Evolutionary conservation across 768 basidiomycete species (phyloP), one percentile per base, ranked within the genome.

Genomic region (Lactarius deliciosus): DNA sequence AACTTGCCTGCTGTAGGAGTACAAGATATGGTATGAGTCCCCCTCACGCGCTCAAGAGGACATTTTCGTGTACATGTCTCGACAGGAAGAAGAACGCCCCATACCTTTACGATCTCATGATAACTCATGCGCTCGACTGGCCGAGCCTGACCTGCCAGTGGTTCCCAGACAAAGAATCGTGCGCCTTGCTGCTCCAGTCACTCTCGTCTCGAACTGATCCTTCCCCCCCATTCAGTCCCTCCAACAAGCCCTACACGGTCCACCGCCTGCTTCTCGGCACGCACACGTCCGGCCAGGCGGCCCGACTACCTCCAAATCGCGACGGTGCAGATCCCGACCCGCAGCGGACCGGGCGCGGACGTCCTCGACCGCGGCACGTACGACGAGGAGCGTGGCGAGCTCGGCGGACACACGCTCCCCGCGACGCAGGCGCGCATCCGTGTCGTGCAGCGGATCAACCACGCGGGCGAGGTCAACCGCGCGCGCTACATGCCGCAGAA

Each of bases 401-500:
- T 98, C 38, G 96, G 96, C n/a, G 91, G 92, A 4, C 89, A 97
- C 77, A 86, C 87, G 30, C 86, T 94, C 43, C 89, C 91, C 22
- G 60, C 68, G 3, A 85, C 90, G n/a, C 83, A 89, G 63, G 90
- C 96, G 1, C 86, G 93, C 30, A 88, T 98, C 68, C 89, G 91
- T 73, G 86, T 96, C 76, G 91, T 88, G 38, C 97, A 99, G 76
- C 88, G 85, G 71, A 98, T 99, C 79, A 96, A 95, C 76, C 97
- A 99, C 76, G 83, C 84, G 5, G 93, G 94, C 50, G 97, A 99
- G 76, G 93, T 98, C 74, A 99, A 99, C 78, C 82, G 95, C 54
- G 97, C 97, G 67, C 87, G 97, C 61, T 99, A 98, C 77, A 98
- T 98, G 96, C 97, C 97, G 7, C 96, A 98, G 77, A 99, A 98